A percentile compares a stretch with the other conserved stretches of the same genome.
Evolutionary conservation across 306 rosid species (phyloP).

Genomic region (Dryas octopetala): DNA sequence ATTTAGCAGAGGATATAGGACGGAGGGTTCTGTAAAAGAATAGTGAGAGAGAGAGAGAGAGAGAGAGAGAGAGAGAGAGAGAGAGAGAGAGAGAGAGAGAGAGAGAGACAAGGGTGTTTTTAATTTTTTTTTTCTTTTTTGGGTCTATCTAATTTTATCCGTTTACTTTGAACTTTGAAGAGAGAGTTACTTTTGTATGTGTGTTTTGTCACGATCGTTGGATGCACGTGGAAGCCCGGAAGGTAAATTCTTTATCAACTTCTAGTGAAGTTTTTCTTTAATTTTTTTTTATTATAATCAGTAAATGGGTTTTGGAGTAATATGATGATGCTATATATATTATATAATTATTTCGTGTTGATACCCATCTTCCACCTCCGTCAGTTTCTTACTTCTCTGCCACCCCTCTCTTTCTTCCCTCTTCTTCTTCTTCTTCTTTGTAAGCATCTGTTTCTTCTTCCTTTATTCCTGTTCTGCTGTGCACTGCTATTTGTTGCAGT

Average conservation of each 20-base stretch:
- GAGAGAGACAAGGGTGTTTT: background rate
- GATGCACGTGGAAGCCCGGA: conserved; percentile 54
- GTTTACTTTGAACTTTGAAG: conserved; percentile 24
- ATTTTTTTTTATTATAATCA: conserved; percentile 16
- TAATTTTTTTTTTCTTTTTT: background rate
- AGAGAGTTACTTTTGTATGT: conserved; percentile 24
- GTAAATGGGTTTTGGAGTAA: conserved; percentile 25
- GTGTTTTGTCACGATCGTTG: conserved; percentile 51
- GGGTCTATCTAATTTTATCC: conserved; percentile 11
- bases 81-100: conserved; percentile 16
- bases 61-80: conserved; percentile 6
- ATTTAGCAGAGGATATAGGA: conserved; percentile 37
- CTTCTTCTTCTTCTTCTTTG: conserved; percentile 28
- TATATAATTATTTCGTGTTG: conserved; percentile 33
- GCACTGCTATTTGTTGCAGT: conserved; percentile 28
- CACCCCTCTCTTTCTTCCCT: conserved; percentile 25
- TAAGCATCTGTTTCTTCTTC: conserved; percentile 22
- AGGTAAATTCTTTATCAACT: conserved; percentile 42
- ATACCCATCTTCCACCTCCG: conserved; percentile 49
- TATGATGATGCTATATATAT: conserved; percentile 22
- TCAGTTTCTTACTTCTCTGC: conserved; percentile 52
- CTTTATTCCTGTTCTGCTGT: background rate
- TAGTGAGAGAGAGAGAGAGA: conserved; percentile 5
- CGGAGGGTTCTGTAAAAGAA: conserved; percentile 4
- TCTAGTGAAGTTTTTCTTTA: conserved; percentile 16